Evolutionary conservation across 306 rosid genomes (phyloP).

Genomic region (Trifolium pratense): DNA sequence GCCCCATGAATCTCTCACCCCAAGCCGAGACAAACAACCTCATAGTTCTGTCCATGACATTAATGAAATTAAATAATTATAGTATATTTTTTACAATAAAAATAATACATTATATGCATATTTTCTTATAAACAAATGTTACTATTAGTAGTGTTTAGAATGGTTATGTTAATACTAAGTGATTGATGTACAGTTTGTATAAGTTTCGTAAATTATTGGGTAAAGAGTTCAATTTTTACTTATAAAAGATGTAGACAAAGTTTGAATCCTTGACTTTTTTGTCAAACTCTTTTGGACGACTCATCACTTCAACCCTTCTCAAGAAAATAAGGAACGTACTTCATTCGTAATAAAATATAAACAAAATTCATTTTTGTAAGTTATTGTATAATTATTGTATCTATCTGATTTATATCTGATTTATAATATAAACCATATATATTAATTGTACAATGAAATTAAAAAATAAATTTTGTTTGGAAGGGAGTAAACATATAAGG

Average conservation of each 20-base stretch:
- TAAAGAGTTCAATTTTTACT: not conserved
- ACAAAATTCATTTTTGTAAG: no score
- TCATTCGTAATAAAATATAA: no score
- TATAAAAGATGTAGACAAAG: not conserved
- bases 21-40: slow-evolving; percentile 61
- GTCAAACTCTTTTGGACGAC: not conserved
- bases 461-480: no score
- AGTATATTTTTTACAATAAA: no score
- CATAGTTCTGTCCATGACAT: slow-evolving; percentile 42
- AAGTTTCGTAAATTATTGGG: no score
- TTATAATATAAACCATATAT: no score
- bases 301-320: not conserved
- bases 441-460: no score
- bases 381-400: no score
- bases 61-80: not conserved
- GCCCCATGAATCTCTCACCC: slow-evolving; percentile 62
- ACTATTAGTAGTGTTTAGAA: no score
- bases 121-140: not conserved
- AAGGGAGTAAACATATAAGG: no score
- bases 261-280: not conserved
- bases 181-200: not conserved
- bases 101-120: no score
- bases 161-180: not conserved
- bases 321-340: not conserved
- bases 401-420: no score